phyloP scores from a whole-genome alignment of 352 stramenopile species.

The Globisporangium uncinulatum region DNA sequence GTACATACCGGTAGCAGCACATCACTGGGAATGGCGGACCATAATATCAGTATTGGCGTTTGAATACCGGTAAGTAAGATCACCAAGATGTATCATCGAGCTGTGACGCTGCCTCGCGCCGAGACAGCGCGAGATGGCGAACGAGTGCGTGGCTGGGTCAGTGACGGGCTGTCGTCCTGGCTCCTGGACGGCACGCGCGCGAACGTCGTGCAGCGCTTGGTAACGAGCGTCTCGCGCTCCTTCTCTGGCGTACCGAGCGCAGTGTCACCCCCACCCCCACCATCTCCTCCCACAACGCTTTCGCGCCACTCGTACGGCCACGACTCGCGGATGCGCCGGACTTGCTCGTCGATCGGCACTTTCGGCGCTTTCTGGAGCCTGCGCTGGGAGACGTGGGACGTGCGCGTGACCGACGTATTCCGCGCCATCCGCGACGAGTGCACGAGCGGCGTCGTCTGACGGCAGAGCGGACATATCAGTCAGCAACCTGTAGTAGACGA shows the following conservation, averaged over 20 bases:
- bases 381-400: slow-evolving; percentile 37
- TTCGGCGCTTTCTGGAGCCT: slow-evolving; percentile 13
- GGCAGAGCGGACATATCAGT: too few relatives aligned
- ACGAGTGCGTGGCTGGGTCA: neutral
- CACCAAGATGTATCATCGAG: slow-evolving; percentile 1
- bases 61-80: slow-evolving; percentile 4
- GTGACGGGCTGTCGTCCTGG: neutral
- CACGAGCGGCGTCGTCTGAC: slow-evolving; percentile 6
- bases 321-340: slow-evolving; percentile 54
- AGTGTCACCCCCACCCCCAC: slow-evolving; percentile 14
- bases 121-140: slow-evolving; percentile 8
- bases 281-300: neutral
- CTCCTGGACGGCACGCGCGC: slow-evolving; percentile 16
- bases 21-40: neutral
- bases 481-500: too few relatives aligned
- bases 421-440: slow-evolving; percentile 15
- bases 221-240: slow-evolving; percentile 9
- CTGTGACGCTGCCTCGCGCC: slow-evolving; percentile 6
- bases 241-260: slow-evolving; percentile 1
- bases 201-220: slow-evolving; percentile 21
- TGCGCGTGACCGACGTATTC: slow-evolving; percentile 42
- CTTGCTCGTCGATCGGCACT: slow-evolving; percentile 28
- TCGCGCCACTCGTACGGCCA: slow-evolving; percentile 65
- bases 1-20: too few relatives aligned
- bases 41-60: slow-evolving; percentile 12